Base-by-base conservation (phyloP, 163 green algal genomes). In the Chloromonas sp. region DNA sequence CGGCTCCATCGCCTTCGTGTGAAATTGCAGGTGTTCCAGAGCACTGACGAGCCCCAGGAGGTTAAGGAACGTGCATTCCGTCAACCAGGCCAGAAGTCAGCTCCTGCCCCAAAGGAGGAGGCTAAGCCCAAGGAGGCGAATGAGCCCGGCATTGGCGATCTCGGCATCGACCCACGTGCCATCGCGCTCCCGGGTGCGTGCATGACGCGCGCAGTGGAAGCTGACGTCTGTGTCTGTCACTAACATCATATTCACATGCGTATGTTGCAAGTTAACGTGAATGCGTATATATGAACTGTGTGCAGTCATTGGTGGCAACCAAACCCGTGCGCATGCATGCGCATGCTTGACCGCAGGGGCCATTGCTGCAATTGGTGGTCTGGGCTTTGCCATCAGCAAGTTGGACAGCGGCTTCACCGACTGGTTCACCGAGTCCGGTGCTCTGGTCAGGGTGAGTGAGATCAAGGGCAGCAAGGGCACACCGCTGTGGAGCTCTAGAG, bases 301-400 rank as follows among this genome's bases (percentile, higher is more conserved):
- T 36, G 36, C 36, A 36, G 36, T 36, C 36, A 36, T 36, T 36
- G 36, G 36, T 36, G 36, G 36, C 36, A 36, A 36, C 36, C 36
- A 36, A 36, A 36, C 36, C 36, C 36, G 36, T 36, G 36, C 36
- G 36, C 36, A 36, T 36, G 36, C 36, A 36, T 36, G 36, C 36
- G 36, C 36, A 36, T 36, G 36, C 36, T 36, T 36, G 66, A 13
- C 1, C 60, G 58, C 86, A 89, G 86, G 71, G 0, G 81, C 86
- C 61, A 84, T 89, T 70, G 74, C 59, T 13, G 70, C 85, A 62
- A 87, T 85, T 36, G 79, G 81, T 60, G 86, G 86, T 62, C 80
- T 83, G 58, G 86, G 86, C 76, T 70, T 87, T 59, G 86, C 84
- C 58, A 83, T 83, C 76, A 80, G 60, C 74, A 89, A 89, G 86